phyloP scores from a whole-genome alignment of 371 early-diverging fungal genomes.

The Dinochytrium kinnereticum region DNA sequence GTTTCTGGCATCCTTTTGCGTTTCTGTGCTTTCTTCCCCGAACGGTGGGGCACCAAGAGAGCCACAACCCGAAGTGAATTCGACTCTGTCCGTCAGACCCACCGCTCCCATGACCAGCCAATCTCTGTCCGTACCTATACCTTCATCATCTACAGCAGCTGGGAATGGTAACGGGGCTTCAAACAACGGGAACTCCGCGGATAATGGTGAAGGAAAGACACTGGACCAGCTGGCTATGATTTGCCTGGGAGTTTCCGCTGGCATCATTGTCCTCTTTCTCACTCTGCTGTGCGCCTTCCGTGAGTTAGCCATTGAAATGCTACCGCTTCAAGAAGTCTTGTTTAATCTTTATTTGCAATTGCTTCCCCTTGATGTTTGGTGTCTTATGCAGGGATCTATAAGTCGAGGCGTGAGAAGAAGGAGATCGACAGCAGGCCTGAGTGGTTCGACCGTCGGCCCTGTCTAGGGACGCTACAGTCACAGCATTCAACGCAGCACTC shows the following conservation, averaged over 20 bases:
- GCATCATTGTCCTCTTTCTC: neutral
- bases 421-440: neutral
- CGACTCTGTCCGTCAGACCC: too few relatives aligned
- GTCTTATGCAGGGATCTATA: neutral
- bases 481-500: neutral
- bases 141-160: too few relatives aligned
- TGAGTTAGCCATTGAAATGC: too few relatives aligned
- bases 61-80: too few relatives aligned
- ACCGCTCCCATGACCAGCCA: too few relatives aligned
- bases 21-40: too few relatives aligned
- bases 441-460: constrained; percentile 11
- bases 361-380: neutral
- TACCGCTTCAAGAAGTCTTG: neutral
- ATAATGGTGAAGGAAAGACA: neutral
- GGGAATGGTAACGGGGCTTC: too few relatives aligned
- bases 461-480: neutral
- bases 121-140: too few relatives aligned
- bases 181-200: too few relatives aligned
- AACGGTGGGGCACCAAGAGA: too few relatives aligned
- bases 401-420: neutral
- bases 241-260: constrained; percentile 1
- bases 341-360: neutral
- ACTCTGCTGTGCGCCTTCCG: neutral
- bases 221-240: constrained; percentile 9
- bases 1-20: too few relatives aligned